Base-by-base conservation (phyloP, 1,284 basidiomycete genomes). In the Moniliophthora roreri region DNA sequence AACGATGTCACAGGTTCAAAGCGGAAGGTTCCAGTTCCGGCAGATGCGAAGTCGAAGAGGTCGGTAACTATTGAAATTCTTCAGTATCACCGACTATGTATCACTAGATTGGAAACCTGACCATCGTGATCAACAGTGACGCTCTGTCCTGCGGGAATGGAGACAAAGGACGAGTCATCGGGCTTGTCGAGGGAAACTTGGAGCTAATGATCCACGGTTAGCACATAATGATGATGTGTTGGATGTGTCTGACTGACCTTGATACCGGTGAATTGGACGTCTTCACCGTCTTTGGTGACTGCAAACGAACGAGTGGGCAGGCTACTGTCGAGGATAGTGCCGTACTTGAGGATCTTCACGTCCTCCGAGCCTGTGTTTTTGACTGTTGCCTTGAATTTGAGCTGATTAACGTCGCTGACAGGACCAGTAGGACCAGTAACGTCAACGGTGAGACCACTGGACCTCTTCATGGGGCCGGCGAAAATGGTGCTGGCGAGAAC, bases 221-320 rank as follows among this genome's bases (percentile, higher is more conserved):
- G n/a, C 7, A 6, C 26, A 10, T 24, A 23, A 1, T 11, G 13
- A 16, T 21, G n/a, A 9, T 5, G 18, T 6, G 11, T 23, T 23
- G 21, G 15, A 21, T 18, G 36, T 48, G n/a, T n/a, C n/a, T n/a
- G n/a, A n/a, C n/a, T n/a, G n/a, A 75, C 71, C 68, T 74, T 74
- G 57, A 76, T 62, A 37, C 76, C 76, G 18, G 66, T 73, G 67
- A 78, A 78, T 23, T 67, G 53, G 41, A 76, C 72, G 3, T 60
- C 59, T 15, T 60, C 53, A 16, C 70, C 73, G 54, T 71, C 70
- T 60, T 73, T 74, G 44, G 67, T 74, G 52, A 78, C 69, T 2
- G 60, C 62, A 64, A 78, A 78, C 4, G 75, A 76, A 59, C 68
- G 71, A 18, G 75, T 77, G 8, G 75, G 75, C 10, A 73, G 62